A percentile compares a stretch with the other conserved stretches of the same genome.
These are phyloP conservation scores for Colletotrichum acutatum DNA, from an alignment of 2,329 filamentous ascomycete species.

Conservation along the genomic window DNA sequence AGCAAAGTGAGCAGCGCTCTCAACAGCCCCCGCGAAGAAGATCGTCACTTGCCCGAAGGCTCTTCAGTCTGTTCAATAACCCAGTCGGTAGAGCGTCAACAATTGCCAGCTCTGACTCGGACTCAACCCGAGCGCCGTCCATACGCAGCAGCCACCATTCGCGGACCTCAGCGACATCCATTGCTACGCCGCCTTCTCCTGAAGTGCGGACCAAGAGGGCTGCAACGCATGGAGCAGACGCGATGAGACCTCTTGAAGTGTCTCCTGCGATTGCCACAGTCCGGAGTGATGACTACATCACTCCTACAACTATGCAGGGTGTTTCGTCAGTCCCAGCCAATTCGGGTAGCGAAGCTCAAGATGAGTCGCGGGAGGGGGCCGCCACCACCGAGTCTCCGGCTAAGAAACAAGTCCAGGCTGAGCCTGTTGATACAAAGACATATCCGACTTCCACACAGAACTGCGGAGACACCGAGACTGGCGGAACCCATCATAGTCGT, in stretches of 20 bases:
- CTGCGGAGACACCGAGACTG: background rate
- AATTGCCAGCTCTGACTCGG: constrained; percentile 40
- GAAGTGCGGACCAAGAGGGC: background rate
- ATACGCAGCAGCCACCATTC: background rate
- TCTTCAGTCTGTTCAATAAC: constrained; percentile 42
- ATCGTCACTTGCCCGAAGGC: constrained; percentile 20
- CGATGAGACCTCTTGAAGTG: background rate
- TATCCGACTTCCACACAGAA: background rate
- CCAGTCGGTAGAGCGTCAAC: constrained; percentile 49
- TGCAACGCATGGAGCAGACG: background rate
- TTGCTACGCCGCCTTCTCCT: background rate
- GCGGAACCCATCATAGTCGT: background rate
- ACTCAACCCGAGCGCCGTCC: constrained; percentile 1
- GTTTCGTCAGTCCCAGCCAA: background rate
- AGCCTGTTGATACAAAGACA: background rate
- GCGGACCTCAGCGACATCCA: constrained; percentile 9
- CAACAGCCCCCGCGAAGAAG: constrained; percentile 4
- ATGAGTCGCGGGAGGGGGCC: background rate
- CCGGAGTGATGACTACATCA: constrained; percentile 48
- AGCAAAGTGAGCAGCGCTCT: background rate
- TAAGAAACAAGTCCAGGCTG: background rate
- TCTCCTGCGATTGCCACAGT: constrained; percentile 44
- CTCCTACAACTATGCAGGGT: constrained; percentile 1
- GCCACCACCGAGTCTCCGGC: background rate
- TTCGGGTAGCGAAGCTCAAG: background rate